Conservation (phyloP, 495 filamentous ascomycete species). For the Penicilliopsis zonata region DNA sequence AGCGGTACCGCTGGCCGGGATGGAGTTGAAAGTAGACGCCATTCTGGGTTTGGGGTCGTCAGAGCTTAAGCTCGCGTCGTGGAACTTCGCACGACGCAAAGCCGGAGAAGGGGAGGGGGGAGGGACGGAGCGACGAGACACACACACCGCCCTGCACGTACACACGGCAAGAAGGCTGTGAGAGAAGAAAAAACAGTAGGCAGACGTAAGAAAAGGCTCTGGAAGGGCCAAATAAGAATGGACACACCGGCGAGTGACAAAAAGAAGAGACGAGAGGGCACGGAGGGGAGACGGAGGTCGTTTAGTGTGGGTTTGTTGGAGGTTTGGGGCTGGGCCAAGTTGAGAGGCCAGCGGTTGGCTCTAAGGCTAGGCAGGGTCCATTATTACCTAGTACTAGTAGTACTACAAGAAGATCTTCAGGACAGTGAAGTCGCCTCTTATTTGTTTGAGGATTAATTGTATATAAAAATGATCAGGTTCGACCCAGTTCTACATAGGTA, state of each 20-base stretch:
- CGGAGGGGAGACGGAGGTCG: conserved; percentile 2
- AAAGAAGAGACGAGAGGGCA: conserved; percentile 7
- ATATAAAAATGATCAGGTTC: no score
- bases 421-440: no score
- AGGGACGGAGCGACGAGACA: conserved; percentile 25
- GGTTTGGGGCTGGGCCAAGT: no score
- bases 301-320: no score
- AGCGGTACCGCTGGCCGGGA: conserved; percentile 30
- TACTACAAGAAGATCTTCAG: no score
- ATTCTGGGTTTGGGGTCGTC: conserved; percentile 29
- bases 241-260: conserved; percentile 4
- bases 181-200: conserved; percentile 6
- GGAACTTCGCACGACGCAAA: conserved; percentile 29
- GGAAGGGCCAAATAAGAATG: conserved; percentile 1
- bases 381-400: no score
- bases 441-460: no score
- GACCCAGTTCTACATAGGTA: no score
- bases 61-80: conserved; percentile 27
- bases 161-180: conserved; percentile 7
- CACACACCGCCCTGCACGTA: conserved; percentile 35
- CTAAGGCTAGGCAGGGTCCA: no score
- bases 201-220: conserved; percentile 2
- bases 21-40: conserved; percentile 38
- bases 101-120: conserved; percentile 5
- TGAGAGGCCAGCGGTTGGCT: no score